Evolutionary conservation across 495 filamentous ascomycete species (phyloP).

Genomic region (Margaritispora aquatica): DNA sequence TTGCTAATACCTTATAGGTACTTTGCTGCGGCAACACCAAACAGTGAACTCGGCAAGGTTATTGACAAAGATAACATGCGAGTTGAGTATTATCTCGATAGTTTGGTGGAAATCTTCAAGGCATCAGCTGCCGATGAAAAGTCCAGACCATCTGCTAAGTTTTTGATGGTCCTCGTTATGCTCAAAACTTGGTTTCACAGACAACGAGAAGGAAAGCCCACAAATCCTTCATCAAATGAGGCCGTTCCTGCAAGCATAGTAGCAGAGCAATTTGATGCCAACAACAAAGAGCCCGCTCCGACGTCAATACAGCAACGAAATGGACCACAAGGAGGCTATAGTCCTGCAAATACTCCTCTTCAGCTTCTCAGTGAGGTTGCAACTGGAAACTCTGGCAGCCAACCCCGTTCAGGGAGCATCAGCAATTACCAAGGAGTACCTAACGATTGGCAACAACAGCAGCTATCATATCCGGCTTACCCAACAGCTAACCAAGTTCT

Average conservation of each 20-base stretch:
- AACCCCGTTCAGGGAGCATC: constrained; percentile 6
- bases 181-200: constrained; percentile 65
- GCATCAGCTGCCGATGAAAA: constrained; percentile 56
- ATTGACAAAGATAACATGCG: constrained; percentile 68
- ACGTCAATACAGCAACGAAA: constrained; percentile 10
- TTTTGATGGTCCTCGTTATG: constrained; percentile 68
- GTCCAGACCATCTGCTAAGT: constrained; percentile 67
- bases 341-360: constrained; percentile 46
- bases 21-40: constrained; percentile 62
- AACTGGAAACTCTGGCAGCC: constrained; percentile 40
- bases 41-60: constrained; percentile 65
- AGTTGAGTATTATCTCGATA: constrained; percentile 68
- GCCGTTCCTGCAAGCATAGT: background rate
- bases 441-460: constrained; percentile 21
- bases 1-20: too few relatives aligned
- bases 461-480: constrained; percentile 3
- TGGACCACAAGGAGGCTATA: constrained; percentile 25
- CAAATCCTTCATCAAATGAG: background rate
- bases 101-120: constrained; percentile 59
- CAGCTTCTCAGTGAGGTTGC: constrained; percentile 66
- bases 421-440: constrained; percentile 8
- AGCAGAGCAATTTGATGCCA: background rate
- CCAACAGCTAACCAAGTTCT: constrained; percentile 4
- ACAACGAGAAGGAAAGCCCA: constrained; percentile 24
- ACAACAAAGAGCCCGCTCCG: background rate